Evolutionary conservation across 1,139 yeast genomes (phyloP).

Genomic region (Suhomyces yuchorum): DNA sequence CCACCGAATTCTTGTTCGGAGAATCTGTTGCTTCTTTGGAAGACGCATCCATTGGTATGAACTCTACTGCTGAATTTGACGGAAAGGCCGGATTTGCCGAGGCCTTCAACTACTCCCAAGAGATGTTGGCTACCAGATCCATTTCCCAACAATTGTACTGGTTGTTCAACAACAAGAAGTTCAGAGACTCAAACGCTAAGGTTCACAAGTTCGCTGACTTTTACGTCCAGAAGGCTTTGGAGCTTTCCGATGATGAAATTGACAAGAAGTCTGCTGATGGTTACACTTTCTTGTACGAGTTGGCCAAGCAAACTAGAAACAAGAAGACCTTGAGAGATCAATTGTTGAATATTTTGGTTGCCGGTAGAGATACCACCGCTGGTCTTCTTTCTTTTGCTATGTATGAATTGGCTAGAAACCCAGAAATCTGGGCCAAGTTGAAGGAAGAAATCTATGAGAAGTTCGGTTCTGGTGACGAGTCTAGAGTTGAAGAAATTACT

Average conservation of each 20-base stretch:
- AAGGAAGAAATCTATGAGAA: slow-evolving; percentile 33
- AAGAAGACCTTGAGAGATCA: slow-evolving; percentile 47
- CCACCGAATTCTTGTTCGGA: slow-evolving; percentile 47
- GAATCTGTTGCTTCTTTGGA: slow-evolving; percentile 34
- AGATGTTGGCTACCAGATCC: slow-evolving; percentile 31
- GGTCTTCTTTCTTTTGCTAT: slow-evolving; percentile 46
- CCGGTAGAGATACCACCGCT: slow-evolving; percentile 53
- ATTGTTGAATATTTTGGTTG: slow-evolving; percentile 46
- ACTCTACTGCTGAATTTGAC: slow-evolving; percentile 25
- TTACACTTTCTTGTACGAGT: slow-evolving; percentile 47
- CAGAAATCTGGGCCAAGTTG: slow-evolving; percentile 36
- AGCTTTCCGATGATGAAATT: slow-evolving; percentile 33
- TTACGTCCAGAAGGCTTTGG: slow-evolving; percentile 33
- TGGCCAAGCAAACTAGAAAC: slow-evolving; percentile 47
- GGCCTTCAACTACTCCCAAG: slow-evolving; percentile 37
- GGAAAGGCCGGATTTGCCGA: slow-evolving; percentile 29
- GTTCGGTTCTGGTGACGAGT: slow-evolving; percentile 40
- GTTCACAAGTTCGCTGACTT: slow-evolving; percentile 33
- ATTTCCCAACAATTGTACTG: slow-evolving; percentile 33
- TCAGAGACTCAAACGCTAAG: slow-evolving; percentile 25
- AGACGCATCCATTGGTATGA: slow-evolving; percentile 30
- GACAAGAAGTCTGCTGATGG: slow-evolving; percentile 40
- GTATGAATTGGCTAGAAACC: slow-evolving; percentile 45
- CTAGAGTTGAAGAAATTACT: slow-evolving; percentile 34
- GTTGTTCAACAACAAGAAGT: slow-evolving; percentile 31